Percentiles rank a stretch among this genome's conserved stretches.
Conservation (phyloP, 352 stramenopile species). For the Aphanomyces euteiches region DNA sequence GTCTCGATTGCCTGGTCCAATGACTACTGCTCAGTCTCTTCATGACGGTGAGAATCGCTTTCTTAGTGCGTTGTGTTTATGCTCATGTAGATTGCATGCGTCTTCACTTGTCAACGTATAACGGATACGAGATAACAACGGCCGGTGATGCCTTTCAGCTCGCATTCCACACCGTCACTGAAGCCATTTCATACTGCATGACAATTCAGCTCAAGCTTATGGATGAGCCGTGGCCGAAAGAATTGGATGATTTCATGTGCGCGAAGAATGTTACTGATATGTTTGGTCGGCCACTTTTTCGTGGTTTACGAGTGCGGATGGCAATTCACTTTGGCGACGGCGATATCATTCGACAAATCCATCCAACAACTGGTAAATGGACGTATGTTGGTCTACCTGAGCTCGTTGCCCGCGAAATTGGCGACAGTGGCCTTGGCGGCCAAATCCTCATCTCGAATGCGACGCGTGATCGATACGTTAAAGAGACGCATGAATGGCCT, state of each 20-base stretch:
- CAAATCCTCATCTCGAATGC: constrained; percentile 67
- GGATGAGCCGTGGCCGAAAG: constrained; percentile 49
- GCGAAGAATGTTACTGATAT: constrained; percentile 33
- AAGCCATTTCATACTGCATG: constrained; percentile 63
- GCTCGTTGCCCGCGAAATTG: constrained; percentile 63
- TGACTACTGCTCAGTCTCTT: constrained; percentile 61
- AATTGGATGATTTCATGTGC: constrained; percentile 42
- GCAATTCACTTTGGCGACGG: constrained; percentile 69
- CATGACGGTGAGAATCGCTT: constrained; percentile 47
- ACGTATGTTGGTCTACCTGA: constrained; percentile 68
- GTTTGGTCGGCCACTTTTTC: constrained; percentile 60
- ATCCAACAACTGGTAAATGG: constrained; percentile 73
- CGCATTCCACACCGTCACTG: constrained; percentile 61
- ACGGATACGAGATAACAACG: constrained; percentile 81
- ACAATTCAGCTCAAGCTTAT: constrained; percentile 64
- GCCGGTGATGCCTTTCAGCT: constrained; percentile 74
- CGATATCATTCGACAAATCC: constrained; percentile 55
- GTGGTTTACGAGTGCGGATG: constrained; percentile 71
- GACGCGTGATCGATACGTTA: constrained; percentile 44
- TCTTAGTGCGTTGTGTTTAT: neutral
- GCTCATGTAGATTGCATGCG: constrained; percentile 39
- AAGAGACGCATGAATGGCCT: constrained; percentile 31
- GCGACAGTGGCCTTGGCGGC: constrained; percentile 55
- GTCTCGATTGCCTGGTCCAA: constrained; percentile 43
- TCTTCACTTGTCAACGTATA: constrained; percentile 45